phyloP scores from a whole-genome alignment of 2,329 filamentous ascomycete species.

The Trichoderma aggressivum region DNA sequence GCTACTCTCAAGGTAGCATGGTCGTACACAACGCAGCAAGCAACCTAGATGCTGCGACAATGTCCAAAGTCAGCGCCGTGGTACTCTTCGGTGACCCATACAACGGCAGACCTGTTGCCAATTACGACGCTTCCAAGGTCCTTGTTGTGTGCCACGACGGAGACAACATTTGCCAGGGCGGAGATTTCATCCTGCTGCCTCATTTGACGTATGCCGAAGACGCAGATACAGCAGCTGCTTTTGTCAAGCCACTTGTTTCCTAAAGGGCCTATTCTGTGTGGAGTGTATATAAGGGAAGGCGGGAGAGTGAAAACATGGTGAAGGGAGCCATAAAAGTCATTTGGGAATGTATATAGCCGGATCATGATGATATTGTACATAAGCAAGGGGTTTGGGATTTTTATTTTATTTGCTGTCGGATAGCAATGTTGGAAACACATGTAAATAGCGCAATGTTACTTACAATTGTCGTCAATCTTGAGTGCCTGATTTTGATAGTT shows the following conservation, averaged over 20 bases:
- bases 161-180: slow-evolving; percentile 31
- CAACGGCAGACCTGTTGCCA: slow-evolving; percentile 24
- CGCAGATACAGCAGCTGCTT: slow-evolving; percentile 25
- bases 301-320: neutral
- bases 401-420: neutral
- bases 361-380: slow-evolving; percentile 1
- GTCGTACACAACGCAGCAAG: slow-evolving; percentile 29
- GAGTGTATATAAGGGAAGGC: neutral
- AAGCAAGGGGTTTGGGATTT: neutral
- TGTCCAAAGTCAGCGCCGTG: slow-evolving; percentile 29
- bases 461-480: neutral
- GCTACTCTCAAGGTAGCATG: slow-evolving; percentile 31
- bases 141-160: slow-evolving; percentile 28
- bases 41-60: slow-evolving; percentile 23
- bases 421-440: neutral
- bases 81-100: slow-evolving; percentile 33
- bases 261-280: neutral
- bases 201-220: slow-evolving; percentile 31
- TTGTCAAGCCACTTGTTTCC: slow-evolving; percentile 14
- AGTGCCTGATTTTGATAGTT: neutral
- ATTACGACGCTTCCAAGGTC: slow-evolving; percentile 24
- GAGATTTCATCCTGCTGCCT: slow-evolving; percentile 26
- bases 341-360: neutral
- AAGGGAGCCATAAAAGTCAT: neutral
- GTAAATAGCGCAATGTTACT: neutral